Evolutionary conservation across 2,329 filamentous ascomycete species (phyloP).

Genomic region (Sporothrix pallida): DNA sequence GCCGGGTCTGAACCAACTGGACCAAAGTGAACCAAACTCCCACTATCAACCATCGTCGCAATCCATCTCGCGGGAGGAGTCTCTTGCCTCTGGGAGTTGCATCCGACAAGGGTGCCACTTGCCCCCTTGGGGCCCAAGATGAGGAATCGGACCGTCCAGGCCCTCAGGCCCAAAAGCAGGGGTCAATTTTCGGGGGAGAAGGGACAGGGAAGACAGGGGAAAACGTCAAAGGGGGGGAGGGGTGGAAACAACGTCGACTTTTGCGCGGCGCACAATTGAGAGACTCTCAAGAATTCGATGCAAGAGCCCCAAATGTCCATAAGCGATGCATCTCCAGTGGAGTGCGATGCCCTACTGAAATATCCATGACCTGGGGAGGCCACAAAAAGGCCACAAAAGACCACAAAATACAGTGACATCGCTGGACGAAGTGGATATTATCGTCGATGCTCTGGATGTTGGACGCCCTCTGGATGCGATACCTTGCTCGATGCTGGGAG

Average conservation of each 20-base stretch:
- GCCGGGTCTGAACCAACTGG: neutral
- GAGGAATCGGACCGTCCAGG: slow-evolving; percentile 25
- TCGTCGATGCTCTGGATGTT: neutral
- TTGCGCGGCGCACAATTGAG: neutral
- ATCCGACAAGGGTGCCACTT: slow-evolving; percentile 7
- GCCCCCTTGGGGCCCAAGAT: neutral
- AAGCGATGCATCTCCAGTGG: neutral
- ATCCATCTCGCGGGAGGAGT: neutral
- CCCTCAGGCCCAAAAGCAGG: neutral
- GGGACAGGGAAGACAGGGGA: neutral
- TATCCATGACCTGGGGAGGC: neutral
- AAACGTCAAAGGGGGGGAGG: neutral
- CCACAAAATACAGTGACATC: neutral
- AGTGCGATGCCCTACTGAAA: neutral
- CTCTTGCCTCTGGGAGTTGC: neutral
- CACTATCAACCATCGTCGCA: neutral
- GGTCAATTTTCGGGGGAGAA: neutral
- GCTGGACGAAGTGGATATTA: neutral
- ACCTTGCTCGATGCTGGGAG: neutral
- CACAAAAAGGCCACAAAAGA: too few relatives aligned
- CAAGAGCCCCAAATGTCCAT: neutral
- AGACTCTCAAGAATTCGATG: neutral
- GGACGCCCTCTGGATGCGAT: neutral
- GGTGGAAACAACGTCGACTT: neutral
- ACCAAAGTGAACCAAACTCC: neutral